These are phyloP conservation scores for Bertia moriformis DNA, from an alignment of 2,329 filamentous ascomycete genomes.

Conservation along the genomic window DNA sequence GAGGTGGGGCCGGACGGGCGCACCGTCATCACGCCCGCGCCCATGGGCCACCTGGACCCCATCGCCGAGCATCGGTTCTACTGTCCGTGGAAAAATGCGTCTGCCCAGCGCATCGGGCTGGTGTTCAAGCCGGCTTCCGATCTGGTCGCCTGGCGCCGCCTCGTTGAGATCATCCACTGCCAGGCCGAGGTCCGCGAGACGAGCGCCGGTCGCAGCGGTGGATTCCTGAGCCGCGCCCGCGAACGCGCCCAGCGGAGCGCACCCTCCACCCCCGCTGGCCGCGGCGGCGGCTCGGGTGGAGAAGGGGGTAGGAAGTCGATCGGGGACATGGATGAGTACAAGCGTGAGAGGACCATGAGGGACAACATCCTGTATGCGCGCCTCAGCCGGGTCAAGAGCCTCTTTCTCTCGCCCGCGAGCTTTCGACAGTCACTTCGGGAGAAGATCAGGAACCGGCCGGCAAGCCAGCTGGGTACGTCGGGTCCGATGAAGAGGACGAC, in stretches of 20 bases:
- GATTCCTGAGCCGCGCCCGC: neutral
- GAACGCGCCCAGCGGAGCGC: neutral
- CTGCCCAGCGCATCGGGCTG: conserved; percentile 36
- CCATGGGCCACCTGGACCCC: conserved; percentile 55
- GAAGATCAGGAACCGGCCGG: no score
- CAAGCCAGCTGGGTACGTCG: no score
- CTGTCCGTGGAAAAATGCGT: conserved; percentile 62
- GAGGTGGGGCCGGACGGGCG: conserved; percentile 38
- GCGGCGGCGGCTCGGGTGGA: neutral
- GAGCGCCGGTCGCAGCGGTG: no score
- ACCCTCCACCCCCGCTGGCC: neutral
- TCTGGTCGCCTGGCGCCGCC: neutral
- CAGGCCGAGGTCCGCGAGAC: neutral
- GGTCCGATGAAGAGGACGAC: no score
- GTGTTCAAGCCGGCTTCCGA: neutral
- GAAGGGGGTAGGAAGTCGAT: neutral
- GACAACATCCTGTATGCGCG: neutral
- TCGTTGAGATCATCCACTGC: neutral
- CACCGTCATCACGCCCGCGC: conserved; percentile 37
- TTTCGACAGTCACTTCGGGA: no score
- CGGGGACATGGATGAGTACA: neutral
- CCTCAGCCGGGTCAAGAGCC: neutral
- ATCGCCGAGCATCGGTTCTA: conserved; percentile 66
- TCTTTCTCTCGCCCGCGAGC: no score
- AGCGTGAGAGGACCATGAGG: neutral